Conservation (phyloP, 352 stramenopile genomes). For the Pythium grandisporangium region DNA sequence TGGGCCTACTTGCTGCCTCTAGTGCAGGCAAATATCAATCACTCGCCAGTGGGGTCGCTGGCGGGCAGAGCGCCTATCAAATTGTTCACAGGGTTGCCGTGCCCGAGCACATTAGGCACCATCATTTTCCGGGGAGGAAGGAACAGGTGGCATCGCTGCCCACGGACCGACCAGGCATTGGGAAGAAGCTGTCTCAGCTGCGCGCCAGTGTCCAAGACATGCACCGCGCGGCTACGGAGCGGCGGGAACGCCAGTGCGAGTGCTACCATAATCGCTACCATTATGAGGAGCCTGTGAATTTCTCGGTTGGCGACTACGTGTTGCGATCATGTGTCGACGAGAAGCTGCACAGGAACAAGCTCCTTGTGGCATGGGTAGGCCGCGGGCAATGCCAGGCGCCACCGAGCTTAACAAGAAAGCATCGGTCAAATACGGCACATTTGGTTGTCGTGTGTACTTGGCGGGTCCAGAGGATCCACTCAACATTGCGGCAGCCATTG, state of each 20-base stretch:
- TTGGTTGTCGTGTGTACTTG: too few species aligned
- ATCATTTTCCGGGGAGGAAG: not conserved
- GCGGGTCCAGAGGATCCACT: too few species aligned
- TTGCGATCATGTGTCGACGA: not conserved
- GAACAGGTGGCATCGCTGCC: not conserved
- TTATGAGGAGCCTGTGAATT: not conserved
- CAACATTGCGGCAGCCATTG: too few species aligned
- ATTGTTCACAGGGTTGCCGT: conserved; percentile 5
- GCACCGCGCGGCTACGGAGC: not conserved
- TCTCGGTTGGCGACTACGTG: not conserved
- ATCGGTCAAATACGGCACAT: too few species aligned
- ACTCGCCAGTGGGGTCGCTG: conserved; percentile 13
- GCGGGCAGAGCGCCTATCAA: conserved; percentile 9
- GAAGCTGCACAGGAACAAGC: not conserved
- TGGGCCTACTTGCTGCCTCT: conserved; percentile 13
- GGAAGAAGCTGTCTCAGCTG: not conserved
- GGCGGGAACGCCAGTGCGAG: not conserved
- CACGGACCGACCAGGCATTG: not conserved
- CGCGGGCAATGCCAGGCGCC: too few species aligned
- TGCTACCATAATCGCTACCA: not conserved
- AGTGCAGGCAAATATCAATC: conserved; percentile 18
- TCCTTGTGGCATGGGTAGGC: not conserved
- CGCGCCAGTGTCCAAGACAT: not conserved
- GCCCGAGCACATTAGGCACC: not conserved
- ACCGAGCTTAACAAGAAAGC: too few species aligned